These are phyloP conservation scores for Trichoderma semiorbis DNA, from an alignment of 2,329 filamentous ascomycete genomes.

Conservation along the genomic window DNA sequence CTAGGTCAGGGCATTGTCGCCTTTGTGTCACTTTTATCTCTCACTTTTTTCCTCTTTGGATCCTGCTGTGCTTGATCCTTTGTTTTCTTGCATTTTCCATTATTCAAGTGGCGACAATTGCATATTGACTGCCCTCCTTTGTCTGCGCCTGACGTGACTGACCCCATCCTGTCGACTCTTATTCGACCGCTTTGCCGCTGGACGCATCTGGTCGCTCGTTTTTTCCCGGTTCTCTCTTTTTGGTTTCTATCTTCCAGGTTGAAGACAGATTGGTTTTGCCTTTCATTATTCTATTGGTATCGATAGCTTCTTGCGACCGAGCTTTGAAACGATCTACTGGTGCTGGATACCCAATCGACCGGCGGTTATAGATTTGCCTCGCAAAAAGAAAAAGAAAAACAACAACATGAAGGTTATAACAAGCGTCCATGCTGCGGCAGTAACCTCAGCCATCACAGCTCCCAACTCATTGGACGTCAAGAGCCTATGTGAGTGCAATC, in stretches of 20 bases:
- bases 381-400: not conserved
- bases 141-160: not conserved
- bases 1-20: not conserved
- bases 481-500: slow-evolving; percentile 28
- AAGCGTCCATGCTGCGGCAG: slow-evolving; percentile 25
- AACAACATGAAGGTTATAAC: slow-evolving; percentile 28
- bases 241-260: not conserved
- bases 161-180: not conserved
- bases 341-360: not conserved
- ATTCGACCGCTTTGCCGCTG: not conserved
- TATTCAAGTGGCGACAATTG: not conserved
- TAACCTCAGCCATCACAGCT: slow-evolving; percentile 28
- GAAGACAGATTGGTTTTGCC: not conserved
- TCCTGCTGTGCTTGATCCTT: not conserved
- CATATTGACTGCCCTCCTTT: slow-evolving; percentile 3
- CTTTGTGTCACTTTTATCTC: not conserved
- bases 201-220: not conserved
- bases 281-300: not conserved
- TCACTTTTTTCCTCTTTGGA: not conserved
- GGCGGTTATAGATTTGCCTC: not conserved
- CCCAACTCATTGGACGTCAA: slow-evolving; percentile 41
- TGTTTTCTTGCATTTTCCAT: not conserved
- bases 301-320: not conserved
- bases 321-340: not conserved
- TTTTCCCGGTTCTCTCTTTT: not conserved